Evolutionary conservation across 179 eudicot genomes (phyloP), one percentile per base, ranked within the genome.

Genomic region (Sideroxylon spinosum): DNA sequence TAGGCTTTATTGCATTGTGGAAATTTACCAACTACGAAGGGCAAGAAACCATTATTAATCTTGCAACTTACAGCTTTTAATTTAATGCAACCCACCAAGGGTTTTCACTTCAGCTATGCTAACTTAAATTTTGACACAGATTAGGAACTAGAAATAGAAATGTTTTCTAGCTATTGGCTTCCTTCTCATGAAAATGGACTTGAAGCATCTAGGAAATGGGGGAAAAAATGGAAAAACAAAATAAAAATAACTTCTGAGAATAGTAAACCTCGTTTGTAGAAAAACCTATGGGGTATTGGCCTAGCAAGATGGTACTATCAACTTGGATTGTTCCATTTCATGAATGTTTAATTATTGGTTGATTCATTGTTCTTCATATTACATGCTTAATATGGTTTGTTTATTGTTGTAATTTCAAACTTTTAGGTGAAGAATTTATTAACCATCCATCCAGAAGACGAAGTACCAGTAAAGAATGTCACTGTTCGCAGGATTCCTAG

Each of bases 401-500:
- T 16, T 50, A 3, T 48, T 32, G 55, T 65, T 81, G 7, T 37
- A 32, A 49, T 44, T 70, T 32, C 75, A 17, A 52, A 28, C 9
- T 71, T 86, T 80, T 72, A 95, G 98, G 97, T 88, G 68, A 96
- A 96, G 79, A 96, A 94, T 80, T 83, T 96, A 82, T 86, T 96
- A 28, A 93, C 98, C 71, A 82, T 92, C 74, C 83, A 91, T 77
- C 92, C 97, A 14, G 93, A 94, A 78, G 99, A 96, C 78, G 85
- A 88, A 81, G 80, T 86, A 46, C 98, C 90, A 72, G 95, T 96
- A 23, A 96, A 96, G 91, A 91, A 84, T 86, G 99, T 94, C 69
- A 95, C 98, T 11, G 92, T 95, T 77, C 98, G 99, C 84, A 91
- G 86, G 81, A 89, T 95, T 79, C 99, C 99, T 48, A 91, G 94